Percentiles rank a stretch among this genome's conserved stretches.
phyloP scores from a whole-genome alignment of 2,329 filamentous ascomycete genomes.

The Phialophora verrucosa region DNA sequence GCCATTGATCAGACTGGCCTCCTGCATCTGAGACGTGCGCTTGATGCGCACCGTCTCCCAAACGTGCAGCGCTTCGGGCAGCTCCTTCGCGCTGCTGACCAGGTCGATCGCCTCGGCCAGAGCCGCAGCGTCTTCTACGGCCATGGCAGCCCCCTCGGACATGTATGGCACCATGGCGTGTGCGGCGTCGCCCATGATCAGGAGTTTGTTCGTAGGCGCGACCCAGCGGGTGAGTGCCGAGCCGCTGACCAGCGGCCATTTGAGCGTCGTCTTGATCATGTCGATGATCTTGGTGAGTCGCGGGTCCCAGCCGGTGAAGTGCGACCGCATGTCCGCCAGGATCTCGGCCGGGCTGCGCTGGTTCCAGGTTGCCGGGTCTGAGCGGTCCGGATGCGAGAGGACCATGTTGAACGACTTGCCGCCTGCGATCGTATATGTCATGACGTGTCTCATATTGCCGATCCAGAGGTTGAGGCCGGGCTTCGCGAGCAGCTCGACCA shows the following conservation, averaged over 20 bases:
- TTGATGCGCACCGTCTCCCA: constrained; percentile 49
- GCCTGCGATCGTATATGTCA: constrained; percentile 43
- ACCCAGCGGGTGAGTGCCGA: constrained; percentile 43
- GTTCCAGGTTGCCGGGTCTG: constrained; percentile 44
- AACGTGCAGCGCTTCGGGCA: constrained; percentile 45
- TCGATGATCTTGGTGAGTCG: constrained; percentile 47
- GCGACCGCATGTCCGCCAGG: constrained; percentile 41
- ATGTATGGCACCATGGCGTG: constrained; percentile 55
- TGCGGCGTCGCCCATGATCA: constrained; percentile 52
- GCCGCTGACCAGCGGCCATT: constrained; percentile 44
- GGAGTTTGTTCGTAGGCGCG: constrained; percentile 41
- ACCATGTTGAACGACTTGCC: constrained; percentile 56
- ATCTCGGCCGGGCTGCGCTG: constrained; percentile 41
- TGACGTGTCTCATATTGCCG: constrained; percentile 41
- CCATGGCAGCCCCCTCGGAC: constrained; percentile 53
- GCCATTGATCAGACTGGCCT: constrained; percentile 55
- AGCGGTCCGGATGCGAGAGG: constrained; percentile 50
- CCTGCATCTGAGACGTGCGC: constrained; percentile 50
- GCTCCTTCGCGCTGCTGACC: constrained; percentile 33
- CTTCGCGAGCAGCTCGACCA: constrained; percentile 26
- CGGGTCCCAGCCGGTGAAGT: constrained; percentile 35
- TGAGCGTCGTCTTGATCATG: constrained; percentile 45
- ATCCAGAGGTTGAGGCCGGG: constrained; percentile 41
- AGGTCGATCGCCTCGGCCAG: constrained; percentile 40
- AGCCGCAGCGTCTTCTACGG: constrained; percentile 52